A percentile compares a stretch with the other conserved stretches of the same genome.
phyloP scores from a whole-genome alignment of 148 eudicot species.

The Fagopyrum homotropicum region DNA sequence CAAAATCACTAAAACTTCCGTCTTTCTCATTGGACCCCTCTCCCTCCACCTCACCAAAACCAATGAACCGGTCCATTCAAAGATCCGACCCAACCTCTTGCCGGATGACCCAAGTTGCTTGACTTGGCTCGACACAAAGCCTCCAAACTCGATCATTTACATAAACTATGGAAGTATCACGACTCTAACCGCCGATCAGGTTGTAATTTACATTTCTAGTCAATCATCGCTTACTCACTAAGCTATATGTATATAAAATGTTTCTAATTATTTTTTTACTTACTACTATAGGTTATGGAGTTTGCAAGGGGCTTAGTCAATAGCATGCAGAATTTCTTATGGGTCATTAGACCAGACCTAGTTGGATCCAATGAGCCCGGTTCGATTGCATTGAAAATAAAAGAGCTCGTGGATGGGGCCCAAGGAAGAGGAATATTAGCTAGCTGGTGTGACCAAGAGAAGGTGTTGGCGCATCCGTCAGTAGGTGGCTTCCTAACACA shows the following conservation, averaged over 20 bases:
- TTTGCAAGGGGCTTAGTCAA: constrained; percentile 5
- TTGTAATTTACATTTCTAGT: background rate
- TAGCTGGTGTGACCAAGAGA: constrained; percentile 31
- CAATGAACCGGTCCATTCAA: background rate
- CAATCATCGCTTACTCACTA: background rate
- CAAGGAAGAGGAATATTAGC: constrained; percentile 21
- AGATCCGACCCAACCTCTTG: constrained; percentile 25
- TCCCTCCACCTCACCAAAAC: constrained; percentile 2
- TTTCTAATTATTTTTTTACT: background rate
- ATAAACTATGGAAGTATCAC: constrained; percentile 34
- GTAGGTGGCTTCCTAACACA: constrained; percentile 21
- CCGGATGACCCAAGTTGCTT: constrained; percentile 27
- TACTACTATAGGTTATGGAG: background rate
- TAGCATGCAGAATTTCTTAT: constrained; percentile 26
- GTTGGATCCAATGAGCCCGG: constrained; percentile 16
- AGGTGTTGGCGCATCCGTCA: constrained; percentile 17
- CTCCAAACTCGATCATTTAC: constrained; percentile 25
- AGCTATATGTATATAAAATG: background rate
- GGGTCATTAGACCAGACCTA: constrained; percentile 34
- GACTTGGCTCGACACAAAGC: constrained; percentile 29
- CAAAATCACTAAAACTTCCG: constrained; percentile 13
- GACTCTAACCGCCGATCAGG: constrained; percentile 14
- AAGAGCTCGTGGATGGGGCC: constrained; percentile 17
- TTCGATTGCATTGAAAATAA: constrained; percentile 9
- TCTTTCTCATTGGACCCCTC: constrained; percentile 29